These are phyloP conservation scores for Naganishia kalamii DNA, from an alignment of 768 basidiomycete species.

Conservation along the genomic window DNA sequence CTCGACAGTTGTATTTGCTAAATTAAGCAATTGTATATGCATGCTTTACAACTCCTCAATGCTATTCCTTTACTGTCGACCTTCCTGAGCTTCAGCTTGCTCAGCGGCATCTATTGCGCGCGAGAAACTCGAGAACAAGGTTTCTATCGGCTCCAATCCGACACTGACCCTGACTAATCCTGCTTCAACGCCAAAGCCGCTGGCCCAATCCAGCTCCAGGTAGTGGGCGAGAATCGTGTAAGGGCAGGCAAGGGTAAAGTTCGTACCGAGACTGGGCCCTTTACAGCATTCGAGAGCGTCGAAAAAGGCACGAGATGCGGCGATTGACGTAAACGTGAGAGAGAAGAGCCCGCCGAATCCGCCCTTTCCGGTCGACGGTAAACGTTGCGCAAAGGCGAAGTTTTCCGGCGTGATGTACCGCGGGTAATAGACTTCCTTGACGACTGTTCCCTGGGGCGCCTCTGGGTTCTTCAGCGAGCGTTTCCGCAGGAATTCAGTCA, in stretches of 20 bases:
- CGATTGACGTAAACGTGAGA: constrained; percentile 65
- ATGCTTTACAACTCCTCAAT: not conserved
- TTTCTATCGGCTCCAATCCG: constrained; percentile 71
- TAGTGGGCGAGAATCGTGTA: constrained; percentile 91
- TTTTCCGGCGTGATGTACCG: constrained; percentile 67
- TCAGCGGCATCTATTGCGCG: constrained; percentile 71
- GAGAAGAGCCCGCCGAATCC: constrained; percentile 86
- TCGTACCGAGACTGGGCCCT: constrained; percentile 77
- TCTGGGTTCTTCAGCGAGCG: constrained; percentile 46
- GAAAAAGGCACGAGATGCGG: constrained; percentile 71
- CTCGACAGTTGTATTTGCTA: not conserved
- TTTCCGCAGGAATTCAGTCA: constrained; percentile 70
- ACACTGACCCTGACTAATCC: constrained; percentile 81
- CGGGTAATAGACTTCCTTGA: constrained; percentile 86
- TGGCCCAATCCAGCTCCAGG: constrained; percentile 84
- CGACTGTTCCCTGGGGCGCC: constrained; percentile 47
- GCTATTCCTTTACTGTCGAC: not conserved
- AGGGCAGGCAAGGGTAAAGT: constrained; percentile 90
- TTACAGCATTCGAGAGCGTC: constrained; percentile 76
- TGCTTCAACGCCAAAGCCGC: constrained; percentile 72
- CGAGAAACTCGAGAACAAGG: constrained; percentile 58
- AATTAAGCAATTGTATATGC: not conserved
- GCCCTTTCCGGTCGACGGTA: constrained; percentile 50
- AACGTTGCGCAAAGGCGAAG: constrained; percentile 62
- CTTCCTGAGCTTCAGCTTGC: constrained; percentile 33